Percentiles rank a stretch among this genome's conserved stretches.
Evolutionary conservation across 2,329 filamentous ascomycete genomes (phyloP).

Genomic region (Piedraia hortae): DNA sequence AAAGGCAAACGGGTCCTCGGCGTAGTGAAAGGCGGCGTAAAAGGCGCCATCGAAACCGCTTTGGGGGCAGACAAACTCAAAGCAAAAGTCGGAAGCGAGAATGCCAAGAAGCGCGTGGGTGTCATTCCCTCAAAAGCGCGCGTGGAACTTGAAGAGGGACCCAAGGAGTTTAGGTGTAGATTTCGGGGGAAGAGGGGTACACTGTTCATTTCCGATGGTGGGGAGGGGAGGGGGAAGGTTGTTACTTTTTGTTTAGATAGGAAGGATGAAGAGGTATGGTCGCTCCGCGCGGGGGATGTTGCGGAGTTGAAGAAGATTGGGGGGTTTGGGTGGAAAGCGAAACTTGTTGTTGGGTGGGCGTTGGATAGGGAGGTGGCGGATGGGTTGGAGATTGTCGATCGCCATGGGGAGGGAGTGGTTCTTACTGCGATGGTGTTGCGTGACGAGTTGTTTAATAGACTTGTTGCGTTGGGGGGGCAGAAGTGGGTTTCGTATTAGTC

Average conservation of each 20-base stretch:
- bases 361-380: conserved; percentile 47
- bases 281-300: conserved; percentile 42
- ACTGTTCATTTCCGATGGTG: conserved; percentile 38
- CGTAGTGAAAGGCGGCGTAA: conserved; percentile 42
- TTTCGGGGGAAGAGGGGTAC: conserved; percentile 44
- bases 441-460: conserved; percentile 56
- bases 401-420: conserved; percentile 25
- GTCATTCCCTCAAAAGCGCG: conserved; percentile 28
- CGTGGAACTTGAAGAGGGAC: conserved; percentile 28
- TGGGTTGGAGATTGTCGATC: conserved; percentile 39
- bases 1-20: conserved; percentile 21
- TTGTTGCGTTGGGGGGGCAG: conserved; percentile 49
- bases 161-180: conserved; percentile 48
- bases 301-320: conserved; percentile 51
- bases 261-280: conserved; percentile 32
- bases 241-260: conserved; percentile 34
- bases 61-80: conserved; percentile 44
- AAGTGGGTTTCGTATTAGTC: conserved; percentile 53
- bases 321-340: conserved; percentile 62
- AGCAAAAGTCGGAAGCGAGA: conserved; percentile 31
- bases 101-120: conserved; percentile 43
- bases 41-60: conserved; percentile 43
- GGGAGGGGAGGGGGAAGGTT: conserved; percentile 36
- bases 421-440: conserved; percentile 44
- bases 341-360: conserved; percentile 57